These are phyloP conservation scores for Guadua angustifolia DNA, from an alignment of 176 grass and related monocot genomes.

Conservation along the genomic window DNA sequence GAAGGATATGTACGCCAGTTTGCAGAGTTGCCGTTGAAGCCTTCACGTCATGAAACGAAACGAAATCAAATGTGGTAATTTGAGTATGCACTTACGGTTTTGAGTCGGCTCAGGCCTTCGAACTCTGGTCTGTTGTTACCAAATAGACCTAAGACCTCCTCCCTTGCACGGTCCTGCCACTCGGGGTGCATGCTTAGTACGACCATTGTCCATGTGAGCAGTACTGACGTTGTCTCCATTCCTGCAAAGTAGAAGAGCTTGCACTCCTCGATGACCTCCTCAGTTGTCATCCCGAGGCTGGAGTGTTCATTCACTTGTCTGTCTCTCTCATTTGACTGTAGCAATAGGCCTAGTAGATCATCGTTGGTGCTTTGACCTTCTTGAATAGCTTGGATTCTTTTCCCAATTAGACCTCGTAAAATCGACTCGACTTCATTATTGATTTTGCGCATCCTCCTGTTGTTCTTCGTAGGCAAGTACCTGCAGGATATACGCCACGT, in stretches of 20 bases:
- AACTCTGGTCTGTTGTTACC: conserved; percentile 52
- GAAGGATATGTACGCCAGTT: background rate
- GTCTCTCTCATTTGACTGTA: conserved; percentile 61
- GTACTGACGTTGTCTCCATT: conserved; percentile 67
- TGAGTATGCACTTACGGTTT: conserved; percentile 47
- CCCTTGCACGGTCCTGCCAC: conserved; percentile 66
- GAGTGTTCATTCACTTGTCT: conserved; percentile 22
- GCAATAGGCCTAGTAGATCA: conserved; percentile 53
- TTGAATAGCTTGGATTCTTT: conserved; percentile 48
- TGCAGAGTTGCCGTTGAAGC: background rate
- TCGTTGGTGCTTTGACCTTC: conserved; percentile 42
- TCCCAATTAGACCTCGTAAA: conserved; percentile 47
- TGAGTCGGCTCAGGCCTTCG: conserved; percentile 57
- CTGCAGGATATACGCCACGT: conserved; percentile 11
- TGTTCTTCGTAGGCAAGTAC: conserved; percentile 59
- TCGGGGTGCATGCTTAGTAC: conserved; percentile 66
- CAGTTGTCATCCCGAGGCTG: conserved; percentile 42
- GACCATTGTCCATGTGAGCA: conserved; percentile 78
- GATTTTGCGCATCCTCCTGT: conserved; percentile 42
- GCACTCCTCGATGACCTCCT: conserved; percentile 82
- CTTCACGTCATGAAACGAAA: background rate
- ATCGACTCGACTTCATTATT: conserved; percentile 51
- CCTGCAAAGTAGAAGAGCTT: conserved; percentile 88
- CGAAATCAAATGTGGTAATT: background rate
- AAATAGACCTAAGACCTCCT: conserved; percentile 59